These are phyloP conservation scores for Trametes polyzona DNA, from an alignment of 1,284 basidiomycete genomes.

Conservation along the genomic window DNA sequence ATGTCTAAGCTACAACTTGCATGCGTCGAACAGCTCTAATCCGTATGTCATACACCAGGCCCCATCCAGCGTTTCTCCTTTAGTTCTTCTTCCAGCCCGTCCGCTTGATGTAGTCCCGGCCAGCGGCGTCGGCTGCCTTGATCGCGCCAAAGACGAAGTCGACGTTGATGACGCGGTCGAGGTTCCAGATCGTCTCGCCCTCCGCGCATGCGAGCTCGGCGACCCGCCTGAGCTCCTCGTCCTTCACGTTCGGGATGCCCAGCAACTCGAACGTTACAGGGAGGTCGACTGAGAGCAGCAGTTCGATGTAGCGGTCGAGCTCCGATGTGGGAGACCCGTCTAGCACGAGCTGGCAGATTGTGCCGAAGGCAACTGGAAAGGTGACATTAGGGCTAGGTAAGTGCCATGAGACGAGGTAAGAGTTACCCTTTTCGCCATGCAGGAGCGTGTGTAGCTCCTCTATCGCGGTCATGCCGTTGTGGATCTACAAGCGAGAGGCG, in stretches of 20 bases:
- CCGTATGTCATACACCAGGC: background rate
- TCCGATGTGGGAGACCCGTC: slow-evolving; percentile 31
- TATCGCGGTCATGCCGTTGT: slow-evolving; percentile 40
- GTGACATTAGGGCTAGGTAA: background rate
- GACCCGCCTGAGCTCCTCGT: slow-evolving; percentile 35
- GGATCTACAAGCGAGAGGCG: slow-evolving; percentile 28
- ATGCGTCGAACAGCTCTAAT: background rate
- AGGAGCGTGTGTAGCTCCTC: slow-evolving; percentile 35
- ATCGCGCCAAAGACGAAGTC: slow-evolving; percentile 37
- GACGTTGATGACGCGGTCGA: slow-evolving; percentile 36
- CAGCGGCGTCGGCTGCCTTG: slow-evolving; percentile 38
- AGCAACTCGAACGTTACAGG: slow-evolving; percentile 38
- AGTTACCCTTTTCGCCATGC: slow-evolving; percentile 40
- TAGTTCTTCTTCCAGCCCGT: slow-evolving; percentile 26
- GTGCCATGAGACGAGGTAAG: background rate
- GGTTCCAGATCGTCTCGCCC: slow-evolving; percentile 41
- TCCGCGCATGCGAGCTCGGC: slow-evolving; percentile 35
- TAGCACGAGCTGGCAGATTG: slow-evolving; percentile 38
- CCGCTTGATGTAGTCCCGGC: slow-evolving; percentile 33
- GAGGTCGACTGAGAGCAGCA: slow-evolving; percentile 40
- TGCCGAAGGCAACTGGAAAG: slow-evolving; percentile 37
- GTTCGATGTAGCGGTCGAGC: slow-evolving; percentile 38
- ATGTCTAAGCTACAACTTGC: background rate
- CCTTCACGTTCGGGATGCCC: slow-evolving; percentile 36
- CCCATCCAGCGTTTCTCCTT: background rate